phyloP scores from a whole-genome alignment of 1,139 yeast species.

The Candida sp. region DNA sequence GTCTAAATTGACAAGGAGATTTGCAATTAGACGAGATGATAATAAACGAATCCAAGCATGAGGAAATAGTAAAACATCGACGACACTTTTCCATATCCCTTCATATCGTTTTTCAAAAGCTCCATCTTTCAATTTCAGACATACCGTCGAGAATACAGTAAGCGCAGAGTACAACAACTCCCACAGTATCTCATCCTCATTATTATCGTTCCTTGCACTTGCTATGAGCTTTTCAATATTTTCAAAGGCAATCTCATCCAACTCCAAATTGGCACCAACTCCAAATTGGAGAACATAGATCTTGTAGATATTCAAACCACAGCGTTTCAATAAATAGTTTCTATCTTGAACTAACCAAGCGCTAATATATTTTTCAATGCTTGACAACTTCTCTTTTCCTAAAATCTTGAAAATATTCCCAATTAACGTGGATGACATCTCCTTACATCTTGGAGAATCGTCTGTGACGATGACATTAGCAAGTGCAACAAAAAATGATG shows the following conservation, averaged over 20 bases:
- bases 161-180: constrained; percentile 70
- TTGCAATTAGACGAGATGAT: constrained; percentile 60
- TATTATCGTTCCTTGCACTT: constrained; percentile 25
- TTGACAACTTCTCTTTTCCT: constrained; percentile 30
- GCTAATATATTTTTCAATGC: constrained; percentile 54
- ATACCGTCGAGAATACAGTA: constrained; percentile 46
- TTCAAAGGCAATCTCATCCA: constrained; percentile 38
- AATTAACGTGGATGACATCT: constrained; percentile 71
- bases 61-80: constrained; percentile 68
- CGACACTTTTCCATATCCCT: constrained; percentile 49
- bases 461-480: constrained; percentile 79
- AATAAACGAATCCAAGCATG: constrained; percentile 88
- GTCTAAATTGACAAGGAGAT: constrained; percentile 42
- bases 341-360: constrained; percentile 68
- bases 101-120: constrained; percentile 29
- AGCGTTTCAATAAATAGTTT: constrained; percentile 58
- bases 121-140: constrained; percentile 23
- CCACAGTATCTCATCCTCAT: constrained; percentile 55
- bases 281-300: constrained; percentile 55
- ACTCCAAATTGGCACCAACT: constrained; percentile 27
- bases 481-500: constrained; percentile 80
- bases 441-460: constrained; percentile 78
- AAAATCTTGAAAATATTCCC: constrained; percentile 53
- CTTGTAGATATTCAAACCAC: constrained; percentile 76
- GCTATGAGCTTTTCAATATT: constrained; percentile 37